phyloP scores from a whole-genome alignment of 805 yeast genomes.

The Metschnikowia cubensis region DNA sequence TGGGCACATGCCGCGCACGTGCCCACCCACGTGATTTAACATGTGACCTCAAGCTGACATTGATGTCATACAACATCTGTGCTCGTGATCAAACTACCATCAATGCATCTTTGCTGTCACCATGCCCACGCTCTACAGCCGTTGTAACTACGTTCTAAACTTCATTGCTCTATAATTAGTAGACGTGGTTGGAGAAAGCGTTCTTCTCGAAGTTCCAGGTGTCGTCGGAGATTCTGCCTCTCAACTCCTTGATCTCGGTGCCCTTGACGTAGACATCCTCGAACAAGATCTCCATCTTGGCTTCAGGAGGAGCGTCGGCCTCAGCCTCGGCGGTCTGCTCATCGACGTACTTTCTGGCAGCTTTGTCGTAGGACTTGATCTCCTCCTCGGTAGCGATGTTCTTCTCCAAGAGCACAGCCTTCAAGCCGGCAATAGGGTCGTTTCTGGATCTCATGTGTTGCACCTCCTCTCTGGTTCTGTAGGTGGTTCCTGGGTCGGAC shows the following conservation, averaged over 20 bases:
- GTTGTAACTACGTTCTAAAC: background rate
- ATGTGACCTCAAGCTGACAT: too few relatives aligned
- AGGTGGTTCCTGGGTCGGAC: slow-evolving; percentile 99
- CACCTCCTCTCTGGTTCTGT: slow-evolving; percentile 99
- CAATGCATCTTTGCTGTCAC: background rate
- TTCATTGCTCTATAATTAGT: slow-evolving; percentile 22
- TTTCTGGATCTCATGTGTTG: slow-evolving; percentile 98
- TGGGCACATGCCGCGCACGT: too few relatives aligned
- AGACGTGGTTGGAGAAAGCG: slow-evolving; percentile 44
- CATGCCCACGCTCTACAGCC: too few relatives aligned
- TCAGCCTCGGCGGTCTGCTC: slow-evolving; percentile 93
- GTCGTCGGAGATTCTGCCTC: slow-evolving; percentile 97
- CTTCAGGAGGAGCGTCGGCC: slow-evolving; percentile 91
- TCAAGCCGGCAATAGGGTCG: slow-evolving; percentile 96
- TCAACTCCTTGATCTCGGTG: slow-evolving; percentile 82
- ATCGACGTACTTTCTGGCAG: slow-evolving; percentile 92
- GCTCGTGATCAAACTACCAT: background rate
- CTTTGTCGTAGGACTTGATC: slow-evolving; percentile 91
- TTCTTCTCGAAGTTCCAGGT: slow-evolving; percentile 74
- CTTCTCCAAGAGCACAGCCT: slow-evolving; percentile 77
- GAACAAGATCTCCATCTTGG: slow-evolving; percentile 88
- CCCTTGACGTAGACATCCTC: slow-evolving; percentile 97
- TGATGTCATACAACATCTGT: too few relatives aligned
- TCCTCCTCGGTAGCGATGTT: slow-evolving; percentile 91
- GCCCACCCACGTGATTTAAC: too few relatives aligned